Conservation (phyloP, 257 asterid species). For the Petrea volubilis region DNA sequence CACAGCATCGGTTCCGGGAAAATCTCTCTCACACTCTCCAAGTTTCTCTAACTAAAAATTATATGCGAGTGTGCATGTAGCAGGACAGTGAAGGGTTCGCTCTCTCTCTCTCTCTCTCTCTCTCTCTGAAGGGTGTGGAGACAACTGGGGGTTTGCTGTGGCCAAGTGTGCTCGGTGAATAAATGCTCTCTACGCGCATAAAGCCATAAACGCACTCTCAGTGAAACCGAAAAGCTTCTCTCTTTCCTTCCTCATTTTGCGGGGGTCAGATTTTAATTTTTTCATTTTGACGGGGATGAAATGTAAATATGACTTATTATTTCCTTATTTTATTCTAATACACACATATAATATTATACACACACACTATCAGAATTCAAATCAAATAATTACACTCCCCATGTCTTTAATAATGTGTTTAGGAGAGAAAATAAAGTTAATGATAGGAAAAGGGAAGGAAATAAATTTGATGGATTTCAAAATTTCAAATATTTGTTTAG, state of each 20-base stretch:
- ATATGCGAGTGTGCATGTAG: conserved; percentile 3
- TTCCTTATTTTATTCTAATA: too few species aligned
- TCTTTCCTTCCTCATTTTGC: conserved; percentile 9
- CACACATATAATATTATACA: too few species aligned
- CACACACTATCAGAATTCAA: too few species aligned
- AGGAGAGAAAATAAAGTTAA: too few species aligned
- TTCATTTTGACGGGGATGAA: background rate
- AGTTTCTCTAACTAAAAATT: conserved; percentile 24
- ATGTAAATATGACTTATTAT: background rate
- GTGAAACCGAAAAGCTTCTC: background rate
- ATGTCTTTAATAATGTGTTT: too few species aligned
- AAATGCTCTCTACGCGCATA: conserved; percentile 29
- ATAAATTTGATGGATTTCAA: too few species aligned
- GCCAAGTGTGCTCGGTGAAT: conserved; percentile 36
- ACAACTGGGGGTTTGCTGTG: conserved; percentile 36
- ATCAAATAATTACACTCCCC: too few species aligned
- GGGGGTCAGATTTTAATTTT: background rate
- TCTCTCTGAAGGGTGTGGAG: conserved; percentile 35
- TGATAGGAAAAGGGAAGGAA: too few species aligned
- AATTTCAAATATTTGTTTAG: too few species aligned
- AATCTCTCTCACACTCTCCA: conserved; percentile 5
- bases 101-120: conserved; percentile 21
- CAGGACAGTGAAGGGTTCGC: conserved; percentile 13
- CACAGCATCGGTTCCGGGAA: conserved; percentile 67
- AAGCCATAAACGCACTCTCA: conserved; percentile 19